These are phyloP conservation scores for Tetrapisispora namnaoensis DNA, from an alignment of 805 yeast species.

Conservation along the genomic window DNA sequence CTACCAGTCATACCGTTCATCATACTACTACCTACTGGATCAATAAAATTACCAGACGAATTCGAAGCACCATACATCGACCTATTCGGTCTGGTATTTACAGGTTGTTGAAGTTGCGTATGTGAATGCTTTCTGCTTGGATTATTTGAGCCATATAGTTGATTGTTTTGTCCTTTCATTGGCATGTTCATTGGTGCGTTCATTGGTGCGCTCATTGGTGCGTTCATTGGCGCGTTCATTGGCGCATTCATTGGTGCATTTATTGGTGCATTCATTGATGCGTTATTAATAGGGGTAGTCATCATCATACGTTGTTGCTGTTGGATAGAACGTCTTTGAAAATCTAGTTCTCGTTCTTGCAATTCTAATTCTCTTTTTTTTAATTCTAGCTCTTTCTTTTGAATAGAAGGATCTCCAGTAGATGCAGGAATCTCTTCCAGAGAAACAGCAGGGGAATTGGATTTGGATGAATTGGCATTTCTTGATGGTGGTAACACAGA, in stretches of 20 bases:
- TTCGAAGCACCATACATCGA: constrained; percentile 22
- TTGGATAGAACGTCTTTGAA: constrained; percentile 23
- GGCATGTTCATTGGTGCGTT: background rate
- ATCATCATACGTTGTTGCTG: constrained; percentile 8
- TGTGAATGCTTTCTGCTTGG: constrained; percentile 11
- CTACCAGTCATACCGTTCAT: constrained; percentile 1
- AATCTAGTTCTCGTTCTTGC: constrained; percentile 28
- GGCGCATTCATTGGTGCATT: background rate
- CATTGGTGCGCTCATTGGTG: background rate
- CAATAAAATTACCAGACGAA: constrained; percentile 15
- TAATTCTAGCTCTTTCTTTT: constrained; percentile 26
- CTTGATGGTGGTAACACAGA: background rate
- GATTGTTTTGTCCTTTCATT: background rate
- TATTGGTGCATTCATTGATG: background rate
- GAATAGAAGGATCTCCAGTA: constrained; percentile 10
- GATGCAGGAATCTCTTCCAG: constrained; percentile 1
- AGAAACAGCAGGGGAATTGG: constrained; percentile 12
- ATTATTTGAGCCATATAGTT: background rate
- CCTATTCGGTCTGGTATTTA: constrained; percentile 17
- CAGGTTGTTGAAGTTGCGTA: constrained; percentile 13
- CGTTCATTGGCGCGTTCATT: constrained; percentile 4
- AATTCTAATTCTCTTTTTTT: constrained; percentile 27
- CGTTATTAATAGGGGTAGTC: background rate
- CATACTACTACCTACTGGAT: constrained; percentile 9
- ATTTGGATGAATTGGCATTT: background rate